Evolutionary conservation across 257 asterid species (phyloP), one percentile per base, ranked within the genome.

Genomic region (Capsicum pubescens): DNA sequence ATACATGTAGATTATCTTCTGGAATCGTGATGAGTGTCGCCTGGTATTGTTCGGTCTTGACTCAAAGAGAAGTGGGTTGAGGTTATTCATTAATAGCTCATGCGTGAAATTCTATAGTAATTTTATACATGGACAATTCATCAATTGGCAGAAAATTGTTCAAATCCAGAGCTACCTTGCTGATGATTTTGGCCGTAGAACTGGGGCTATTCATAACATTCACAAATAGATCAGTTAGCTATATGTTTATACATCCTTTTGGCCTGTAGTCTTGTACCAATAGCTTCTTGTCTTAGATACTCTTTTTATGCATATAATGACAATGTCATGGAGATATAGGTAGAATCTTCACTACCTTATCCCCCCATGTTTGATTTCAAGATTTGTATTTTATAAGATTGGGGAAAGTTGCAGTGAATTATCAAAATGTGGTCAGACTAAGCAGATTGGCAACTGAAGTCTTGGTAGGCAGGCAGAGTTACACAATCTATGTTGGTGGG

Each of bases 31-130:
- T 39, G 80, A 42, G 50, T 74, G 44, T 50, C 46, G 15, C 54
- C 52, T 76, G 84, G 54, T 79, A 83, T 8, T 79, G 82, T 69
- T 64, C 12, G 71, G 58, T 54, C 16, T 66, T 55, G 16, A 79
- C n/a, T 48, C 55, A 64, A 46, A 60, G 64, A 67, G 67, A n/a
- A 19, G 26, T 79, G 48, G 6, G 80, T 72, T 72, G 80, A 11
- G 74, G 66, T 63, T 78, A 76, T 86, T 66, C 66, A 70, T 74
- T 54, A 10, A 72, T 13, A 42, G 83, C 61, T 67, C 32, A 39
- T 77, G 84, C 63, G 54, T 83, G 81, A 87, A 68, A 58, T 56
- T 26, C 82, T 48, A 74, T 81, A 89, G 89, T 87, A 79, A 44
- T 85, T 82, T 74, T 72, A 35, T 81, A 83, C 57, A 48, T 48